phyloP scores from a whole-genome alignment of 106 monocot genomes.

The Acorus calamus region DNA sequence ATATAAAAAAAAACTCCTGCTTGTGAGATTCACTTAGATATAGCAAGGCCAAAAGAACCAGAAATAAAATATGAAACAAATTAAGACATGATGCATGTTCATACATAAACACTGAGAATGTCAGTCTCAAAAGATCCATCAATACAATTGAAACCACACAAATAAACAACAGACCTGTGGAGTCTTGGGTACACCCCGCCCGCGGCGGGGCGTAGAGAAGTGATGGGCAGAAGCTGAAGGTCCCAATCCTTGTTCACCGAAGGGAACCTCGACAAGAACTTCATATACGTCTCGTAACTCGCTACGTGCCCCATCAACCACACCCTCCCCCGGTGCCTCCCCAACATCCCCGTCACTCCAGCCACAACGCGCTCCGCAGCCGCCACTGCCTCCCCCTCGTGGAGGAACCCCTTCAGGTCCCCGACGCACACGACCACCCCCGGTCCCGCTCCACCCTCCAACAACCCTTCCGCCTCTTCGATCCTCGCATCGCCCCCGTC shows the following conservation, averaged over 20 bases:
- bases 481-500: not conserved
- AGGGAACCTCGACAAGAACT: conserved; percentile 24
- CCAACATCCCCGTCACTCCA: conserved; percentile 11
- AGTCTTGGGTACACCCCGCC: conserved; percentile 6
- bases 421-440: conserved; percentile 16
- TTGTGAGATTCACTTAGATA: too few species aligned
- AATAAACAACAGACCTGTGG: conserved; percentile 10
- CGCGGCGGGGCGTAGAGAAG: conserved; percentile 9
- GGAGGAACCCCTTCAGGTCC: conserved; percentile 14
- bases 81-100: too few species aligned
- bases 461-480: not conserved
- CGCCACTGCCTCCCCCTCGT: not conserved
- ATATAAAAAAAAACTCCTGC: too few species aligned
- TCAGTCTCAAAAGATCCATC: too few species aligned
- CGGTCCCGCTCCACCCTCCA: conserved; percentile 2
- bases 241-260: conserved; percentile 33
- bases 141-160: too few species aligned
- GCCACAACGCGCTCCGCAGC: conserved; percentile 6
- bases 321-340: conserved; percentile 7
- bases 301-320: conserved; percentile 22
- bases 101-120: too few species aligned
- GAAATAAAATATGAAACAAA: too few species aligned
- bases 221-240: conserved; percentile 34
- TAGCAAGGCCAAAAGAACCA: too few species aligned
- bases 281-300: conserved; percentile 29